phyloP scores from a whole-genome alignment of 768 basidiomycete species.

The Calocybe cyanea region DNA sequence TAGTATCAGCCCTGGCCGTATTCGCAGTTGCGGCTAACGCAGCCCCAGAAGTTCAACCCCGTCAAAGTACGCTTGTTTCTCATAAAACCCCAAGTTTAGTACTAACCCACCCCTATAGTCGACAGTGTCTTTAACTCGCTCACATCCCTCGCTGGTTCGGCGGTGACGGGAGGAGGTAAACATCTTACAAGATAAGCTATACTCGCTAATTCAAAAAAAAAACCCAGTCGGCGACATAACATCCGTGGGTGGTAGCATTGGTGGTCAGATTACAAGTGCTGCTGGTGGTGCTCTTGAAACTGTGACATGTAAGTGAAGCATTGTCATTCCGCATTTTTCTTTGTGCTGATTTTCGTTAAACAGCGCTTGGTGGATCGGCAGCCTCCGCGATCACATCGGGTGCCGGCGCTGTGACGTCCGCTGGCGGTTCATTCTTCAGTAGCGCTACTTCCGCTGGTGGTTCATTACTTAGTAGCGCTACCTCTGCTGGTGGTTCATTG shows the following conservation, averaged over 20 bases:
- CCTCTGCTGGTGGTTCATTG: slow-evolving; percentile 49
- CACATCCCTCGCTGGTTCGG: slow-evolving; percentile 31
- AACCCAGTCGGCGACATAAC: slow-evolving; percentile 31
- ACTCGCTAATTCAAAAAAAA: too few relatives aligned
- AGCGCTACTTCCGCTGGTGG: slow-evolving; percentile 43
- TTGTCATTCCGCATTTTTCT: slow-evolving; percentile 6
- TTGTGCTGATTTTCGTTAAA: slow-evolving; percentile 16
- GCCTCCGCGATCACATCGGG: slow-evolving; percentile 47
- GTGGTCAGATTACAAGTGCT: slow-evolving; percentile 24
- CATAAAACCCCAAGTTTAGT: background rate
- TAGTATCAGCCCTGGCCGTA: slow-evolving; percentile 32
- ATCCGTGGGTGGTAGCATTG: slow-evolving; percentile 22
- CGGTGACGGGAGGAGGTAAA: slow-evolving; percentile 26
- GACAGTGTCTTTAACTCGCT: slow-evolving; percentile 34
- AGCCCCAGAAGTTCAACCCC: slow-evolving; percentile 34
- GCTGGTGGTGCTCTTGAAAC: slow-evolving; percentile 31
- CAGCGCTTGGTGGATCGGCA: slow-evolving; percentile 52
- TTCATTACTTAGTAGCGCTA: too few relatives aligned
- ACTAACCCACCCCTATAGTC: slow-evolving; percentile 22
- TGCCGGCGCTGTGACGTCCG: slow-evolving; percentile 53
- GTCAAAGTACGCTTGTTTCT: slow-evolving; percentile 36
- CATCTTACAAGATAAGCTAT: too few relatives aligned
- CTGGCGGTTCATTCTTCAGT: slow-evolving; percentile 57
- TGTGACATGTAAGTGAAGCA: slow-evolving; percentile 36
- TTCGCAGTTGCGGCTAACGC: slow-evolving; percentile 31